phyloP scores from a whole-genome alignment of 1,284 basidiomycete species.

The Stygiomarasmius scandens region DNA sequence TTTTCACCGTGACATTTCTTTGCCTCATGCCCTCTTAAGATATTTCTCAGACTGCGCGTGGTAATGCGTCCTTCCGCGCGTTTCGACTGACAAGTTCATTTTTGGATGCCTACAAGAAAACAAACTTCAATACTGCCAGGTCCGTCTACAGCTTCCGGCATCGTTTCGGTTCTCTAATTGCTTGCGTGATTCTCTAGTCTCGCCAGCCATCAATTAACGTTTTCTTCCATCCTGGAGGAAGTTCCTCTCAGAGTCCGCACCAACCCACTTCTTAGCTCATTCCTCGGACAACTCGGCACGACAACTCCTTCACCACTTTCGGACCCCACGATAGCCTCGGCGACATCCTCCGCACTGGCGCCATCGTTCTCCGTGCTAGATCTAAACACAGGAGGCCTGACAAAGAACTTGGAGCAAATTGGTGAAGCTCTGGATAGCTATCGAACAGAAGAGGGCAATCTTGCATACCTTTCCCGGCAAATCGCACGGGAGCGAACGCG shows the following conservation, averaged over 20 bases:
- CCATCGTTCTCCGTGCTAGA: slow-evolving; percentile 65
- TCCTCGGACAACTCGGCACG: slow-evolving; percentile 74
- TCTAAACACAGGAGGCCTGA: slow-evolving; percentile 57
- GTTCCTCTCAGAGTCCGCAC: slow-evolving; percentile 89
- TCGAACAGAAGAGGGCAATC: slow-evolving; percentile 90
- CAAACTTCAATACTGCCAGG: slow-evolving; percentile 88
- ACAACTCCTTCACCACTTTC: slow-evolving; percentile 36
- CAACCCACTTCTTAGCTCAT: slow-evolving; percentile 84
- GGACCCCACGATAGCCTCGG: slow-evolving; percentile 41
- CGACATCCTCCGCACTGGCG: slow-evolving; percentile 43
- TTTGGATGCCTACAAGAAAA: slow-evolving; percentile 83
- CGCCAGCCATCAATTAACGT: slow-evolving; percentile 85
- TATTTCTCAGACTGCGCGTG: slow-evolving; percentile 75
- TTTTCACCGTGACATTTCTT: slow-evolving; percentile 2
- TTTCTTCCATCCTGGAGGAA: slow-evolving; percentile 88
- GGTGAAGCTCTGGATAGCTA: slow-evolving; percentile 86
- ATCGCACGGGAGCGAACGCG: slow-evolving; percentile 87
- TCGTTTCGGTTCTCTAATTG: background rate
- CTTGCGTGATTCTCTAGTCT: slow-evolving; percentile 53
- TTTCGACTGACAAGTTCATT: slow-evolving; percentile 88
- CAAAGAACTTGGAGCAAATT: slow-evolving; percentile 78
- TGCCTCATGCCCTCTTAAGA: slow-evolving; percentile 41
- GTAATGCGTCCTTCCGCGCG: slow-evolving; percentile 90
- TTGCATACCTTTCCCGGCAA: slow-evolving; percentile 90
- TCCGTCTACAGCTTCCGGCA: slow-evolving; percentile 32